A percentile compares a stretch with the other conserved stretches of the same genome.
Evolutionary conservation across 768 basidiomycete species (phyloP).

Genomic region (Sutorius australiensis): DNA sequence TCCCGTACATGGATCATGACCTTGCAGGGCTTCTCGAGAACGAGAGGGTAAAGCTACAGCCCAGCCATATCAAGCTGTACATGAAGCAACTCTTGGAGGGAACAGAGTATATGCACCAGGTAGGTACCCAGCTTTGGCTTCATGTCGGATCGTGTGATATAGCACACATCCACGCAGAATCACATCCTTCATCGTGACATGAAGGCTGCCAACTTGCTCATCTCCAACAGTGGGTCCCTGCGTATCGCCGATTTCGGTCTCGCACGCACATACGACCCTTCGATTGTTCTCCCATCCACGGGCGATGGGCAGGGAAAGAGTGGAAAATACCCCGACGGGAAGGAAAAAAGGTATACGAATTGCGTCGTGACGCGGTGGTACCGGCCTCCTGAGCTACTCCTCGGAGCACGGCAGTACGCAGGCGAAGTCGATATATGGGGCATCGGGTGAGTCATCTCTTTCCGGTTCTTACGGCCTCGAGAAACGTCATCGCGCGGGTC

Average conservation of each 20-base stretch:
- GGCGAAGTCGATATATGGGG: constrained; percentile 98
- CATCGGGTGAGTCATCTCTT: constrained; percentile 62
- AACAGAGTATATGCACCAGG: constrained; percentile 92
- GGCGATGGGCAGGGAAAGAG: constrained; percentile 18
- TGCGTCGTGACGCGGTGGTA: constrained; percentile 97
- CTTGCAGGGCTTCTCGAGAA: constrained; percentile 93
- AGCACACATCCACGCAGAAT: constrained; percentile 53
- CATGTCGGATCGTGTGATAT: constrained; percentile 1
- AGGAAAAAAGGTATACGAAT: constrained; percentile 83
- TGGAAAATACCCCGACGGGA: constrained; percentile 38
- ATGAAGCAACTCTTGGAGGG: constrained; percentile 97
- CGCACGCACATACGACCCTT: constrained; percentile 73
- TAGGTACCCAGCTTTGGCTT: constrained; percentile 38
- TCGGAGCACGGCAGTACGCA: constrained; percentile 87
- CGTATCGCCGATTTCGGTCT: constrained; percentile 97
- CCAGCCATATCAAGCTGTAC: constrained; percentile 90
- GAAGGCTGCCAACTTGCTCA: constrained; percentile 97
- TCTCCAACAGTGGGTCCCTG: constrained; percentile 78
- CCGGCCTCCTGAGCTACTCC: constrained; percentile 85
- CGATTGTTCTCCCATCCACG: constrained; percentile 33
- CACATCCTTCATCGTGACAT: constrained; percentile 97
- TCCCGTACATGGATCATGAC: constrained; percentile 99
- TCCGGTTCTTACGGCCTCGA: background rate
- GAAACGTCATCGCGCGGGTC: background rate
- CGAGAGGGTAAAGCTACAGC: constrained; percentile 75